A percentile compares a stretch with the other conserved stretches of the same genome.
These are phyloP conservation scores for Aspergillus ustus DNA, from an alignment of 2,329 filamentous ascomycete genomes.

Conservation along the genomic window DNA sequence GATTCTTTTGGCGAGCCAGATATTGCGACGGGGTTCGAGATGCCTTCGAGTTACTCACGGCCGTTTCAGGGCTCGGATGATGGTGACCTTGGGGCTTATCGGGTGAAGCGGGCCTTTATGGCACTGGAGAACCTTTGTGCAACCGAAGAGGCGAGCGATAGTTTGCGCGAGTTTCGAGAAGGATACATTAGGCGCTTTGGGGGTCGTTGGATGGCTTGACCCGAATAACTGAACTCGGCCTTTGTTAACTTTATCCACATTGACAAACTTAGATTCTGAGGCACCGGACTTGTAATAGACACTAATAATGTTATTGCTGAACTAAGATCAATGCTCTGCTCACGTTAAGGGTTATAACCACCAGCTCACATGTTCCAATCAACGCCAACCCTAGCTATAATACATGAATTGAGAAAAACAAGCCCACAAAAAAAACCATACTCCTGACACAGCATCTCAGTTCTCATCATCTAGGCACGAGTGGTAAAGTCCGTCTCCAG, in stretches of 20 bases:
- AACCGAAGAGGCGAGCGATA: conserved; percentile 40
- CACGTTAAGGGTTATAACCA: neutral
- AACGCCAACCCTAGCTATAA: conserved; percentile 10
- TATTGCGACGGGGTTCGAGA: conserved; percentile 31
- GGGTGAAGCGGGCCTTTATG: conserved; percentile 39
- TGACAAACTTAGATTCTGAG: neutral
- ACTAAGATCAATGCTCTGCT: neutral
- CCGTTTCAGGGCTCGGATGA: conserved; percentile 19
- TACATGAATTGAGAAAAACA: neutral
- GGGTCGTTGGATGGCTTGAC: conserved; percentile 26
- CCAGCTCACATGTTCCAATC: conserved; percentile 3
- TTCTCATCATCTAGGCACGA: conserved; percentile 41
- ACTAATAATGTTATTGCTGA: neutral
- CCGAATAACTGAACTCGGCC: neutral
- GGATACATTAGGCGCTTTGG: conserved; percentile 31
- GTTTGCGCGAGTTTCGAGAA: conserved; percentile 36
- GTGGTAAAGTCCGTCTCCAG: conserved; percentile 87
- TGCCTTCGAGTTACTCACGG: conserved; percentile 28
- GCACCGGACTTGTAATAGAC: neutral
- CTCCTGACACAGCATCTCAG: neutral
- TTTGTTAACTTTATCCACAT: neutral
- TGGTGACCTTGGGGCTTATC: conserved; percentile 25
- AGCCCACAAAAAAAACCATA: neutral
- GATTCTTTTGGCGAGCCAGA: conserved; percentile 38
- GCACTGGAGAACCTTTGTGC: conserved; percentile 39